A percentile compares a stretch with the other conserved stretches of the same genome.
phyloP scores from a whole-genome alignment of 495 filamentous ascomycete species.

The Trichoderma virens region DNA sequence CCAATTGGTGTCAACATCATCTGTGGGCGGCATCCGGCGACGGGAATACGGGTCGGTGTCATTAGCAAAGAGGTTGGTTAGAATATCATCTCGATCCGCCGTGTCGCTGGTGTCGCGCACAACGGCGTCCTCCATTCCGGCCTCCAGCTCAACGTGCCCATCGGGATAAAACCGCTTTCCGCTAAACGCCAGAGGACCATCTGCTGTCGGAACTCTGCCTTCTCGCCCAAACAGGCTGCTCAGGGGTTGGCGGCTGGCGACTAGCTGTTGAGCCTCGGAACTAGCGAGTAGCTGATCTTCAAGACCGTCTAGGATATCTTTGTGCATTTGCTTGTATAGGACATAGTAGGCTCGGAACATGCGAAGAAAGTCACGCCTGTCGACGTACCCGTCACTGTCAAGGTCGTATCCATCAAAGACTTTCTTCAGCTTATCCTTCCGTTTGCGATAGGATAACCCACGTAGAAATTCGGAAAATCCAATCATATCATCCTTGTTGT shows the following conservation, averaged over 20 bases:
- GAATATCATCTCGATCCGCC: conserved; percentile 31
- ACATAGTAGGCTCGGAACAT: conserved; percentile 88
- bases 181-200: conserved; percentile 49
- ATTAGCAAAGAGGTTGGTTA: conserved; percentile 31
- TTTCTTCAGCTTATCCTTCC: conserved; percentile 62
- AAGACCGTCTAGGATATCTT: conserved; percentile 71
- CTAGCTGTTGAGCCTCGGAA: conserved; percentile 61
- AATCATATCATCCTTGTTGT: conserved; percentile 78
- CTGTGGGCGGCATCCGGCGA: conserved; percentile 3
- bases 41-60: conserved; percentile 13
- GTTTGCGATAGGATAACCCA: conserved; percentile 73
- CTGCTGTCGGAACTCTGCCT: conserved; percentile 52
- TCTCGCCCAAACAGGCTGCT: conserved; percentile 62
- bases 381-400: conserved; percentile 80
- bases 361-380: conserved; percentile 80
- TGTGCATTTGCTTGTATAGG: conserved; percentile 74
- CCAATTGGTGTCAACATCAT: conserved; percentile 3
- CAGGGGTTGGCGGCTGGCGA: conserved; percentile 68
- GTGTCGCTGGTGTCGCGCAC: conserved; percentile 36
- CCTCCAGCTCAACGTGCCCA: conserved; percentile 56
- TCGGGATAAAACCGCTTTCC: conserved; percentile 52
- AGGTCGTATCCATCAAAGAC: conserved; percentile 90
- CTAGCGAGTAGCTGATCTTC: conserved; percentile 73
- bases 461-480: conserved; percentile 89
- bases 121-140: conserved; percentile 33